Conservation (phyloP, 2,329 filamentous ascomycete species). For the Nemania sp. region DNA sequence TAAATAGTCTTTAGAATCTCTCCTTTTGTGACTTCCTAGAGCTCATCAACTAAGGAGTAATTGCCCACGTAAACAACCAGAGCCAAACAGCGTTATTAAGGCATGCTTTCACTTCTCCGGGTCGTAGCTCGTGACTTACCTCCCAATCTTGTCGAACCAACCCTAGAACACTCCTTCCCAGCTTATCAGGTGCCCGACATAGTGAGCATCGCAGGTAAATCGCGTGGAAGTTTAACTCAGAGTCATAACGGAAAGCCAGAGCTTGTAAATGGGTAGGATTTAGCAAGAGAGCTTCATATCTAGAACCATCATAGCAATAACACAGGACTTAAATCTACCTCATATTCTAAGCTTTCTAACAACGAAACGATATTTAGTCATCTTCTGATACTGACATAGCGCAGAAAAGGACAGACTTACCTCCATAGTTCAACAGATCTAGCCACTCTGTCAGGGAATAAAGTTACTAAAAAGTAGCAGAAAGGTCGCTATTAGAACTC, state of each 20-base stretch:
- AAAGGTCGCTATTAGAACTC: no score
- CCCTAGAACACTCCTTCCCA: constrained; percentile 21
- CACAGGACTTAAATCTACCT: constrained; percentile 27
- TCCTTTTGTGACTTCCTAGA: constrained; percentile 26
- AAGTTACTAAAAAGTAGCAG: no score
- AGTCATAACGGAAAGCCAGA: constrained; percentile 24
- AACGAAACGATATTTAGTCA: constrained; percentile 26
- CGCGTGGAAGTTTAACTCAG: constrained; percentile 26
- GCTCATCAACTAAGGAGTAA: constrained; percentile 27
- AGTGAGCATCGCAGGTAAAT: constrained; percentile 26
- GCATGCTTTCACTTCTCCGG: constrained; percentile 25
- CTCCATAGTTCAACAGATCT: constrained; percentile 30
- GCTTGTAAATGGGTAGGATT: constrained; percentile 23
- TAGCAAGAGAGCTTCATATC: constrained; percentile 30
- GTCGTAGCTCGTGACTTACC: constrained; percentile 25
- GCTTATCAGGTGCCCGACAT: constrained; percentile 26
- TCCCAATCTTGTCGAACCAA: constrained; percentile 31
- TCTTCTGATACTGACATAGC: constrained; percentile 26
- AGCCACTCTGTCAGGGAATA: no score
- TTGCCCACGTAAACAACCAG: constrained; percentile 28
- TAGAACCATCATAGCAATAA: constrained; percentile 28
- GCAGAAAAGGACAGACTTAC: constrained; percentile 27
- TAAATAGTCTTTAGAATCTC: constrained; percentile 23
- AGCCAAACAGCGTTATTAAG: constrained; percentile 27
- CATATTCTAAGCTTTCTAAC: constrained; percentile 29